Percentiles rank a stretch among this genome's conserved stretches.
Conservation (phyloP, 805 yeast species). For the Jamesozyma piceae region DNA sequence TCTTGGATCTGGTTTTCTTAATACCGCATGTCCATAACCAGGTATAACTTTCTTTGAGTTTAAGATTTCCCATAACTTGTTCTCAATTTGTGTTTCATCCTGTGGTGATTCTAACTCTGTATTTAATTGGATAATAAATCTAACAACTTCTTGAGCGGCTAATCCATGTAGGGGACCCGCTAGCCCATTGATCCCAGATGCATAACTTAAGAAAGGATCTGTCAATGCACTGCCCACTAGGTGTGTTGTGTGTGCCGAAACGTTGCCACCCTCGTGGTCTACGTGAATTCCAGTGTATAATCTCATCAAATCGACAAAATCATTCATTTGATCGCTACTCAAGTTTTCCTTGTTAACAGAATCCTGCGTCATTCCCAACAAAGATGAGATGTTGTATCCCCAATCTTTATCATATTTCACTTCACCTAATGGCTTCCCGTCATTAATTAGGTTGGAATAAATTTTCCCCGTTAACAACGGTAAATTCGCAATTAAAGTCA, state of each 20-base stretch:
- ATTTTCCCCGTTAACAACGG: slow-evolving; percentile 69
- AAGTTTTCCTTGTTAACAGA: slow-evolving; percentile 28
- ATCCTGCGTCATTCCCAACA: slow-evolving; percentile 47
- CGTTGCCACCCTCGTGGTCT: slow-evolving; percentile 88
- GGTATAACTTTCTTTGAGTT: slow-evolving; percentile 73
- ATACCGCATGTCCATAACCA: slow-evolving; percentile 83
- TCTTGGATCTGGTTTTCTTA: slow-evolving; percentile 76
- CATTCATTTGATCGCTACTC: slow-evolving; percentile 35
- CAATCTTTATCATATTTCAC: slow-evolving; percentile 52
- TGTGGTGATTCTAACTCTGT: slow-evolving; percentile 36
- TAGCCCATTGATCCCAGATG: slow-evolving; percentile 74
- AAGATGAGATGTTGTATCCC: slow-evolving; percentile 59
- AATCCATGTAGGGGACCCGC: slow-evolving; percentile 84
- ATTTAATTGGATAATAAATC: slow-evolving; percentile 52
- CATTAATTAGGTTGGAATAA: slow-evolving; percentile 50
- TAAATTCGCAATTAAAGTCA: slow-evolving; percentile 60
- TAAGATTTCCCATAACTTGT: slow-evolving; percentile 61
- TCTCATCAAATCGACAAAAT: slow-evolving; percentile 68
- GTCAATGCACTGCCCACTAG: slow-evolving; percentile 74
- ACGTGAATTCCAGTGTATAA: slow-evolving; percentile 72
- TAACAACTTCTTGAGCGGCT: slow-evolving; percentile 78
- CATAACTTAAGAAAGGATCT: slow-evolving; percentile 63
- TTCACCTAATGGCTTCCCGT: slow-evolving; percentile 45
- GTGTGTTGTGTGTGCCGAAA: slow-evolving; percentile 79
- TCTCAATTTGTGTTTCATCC: slow-evolving; percentile 41